Conservation (phyloP, 768 basidiomycete genomes). For the Lactarius tabidus region DNA sequence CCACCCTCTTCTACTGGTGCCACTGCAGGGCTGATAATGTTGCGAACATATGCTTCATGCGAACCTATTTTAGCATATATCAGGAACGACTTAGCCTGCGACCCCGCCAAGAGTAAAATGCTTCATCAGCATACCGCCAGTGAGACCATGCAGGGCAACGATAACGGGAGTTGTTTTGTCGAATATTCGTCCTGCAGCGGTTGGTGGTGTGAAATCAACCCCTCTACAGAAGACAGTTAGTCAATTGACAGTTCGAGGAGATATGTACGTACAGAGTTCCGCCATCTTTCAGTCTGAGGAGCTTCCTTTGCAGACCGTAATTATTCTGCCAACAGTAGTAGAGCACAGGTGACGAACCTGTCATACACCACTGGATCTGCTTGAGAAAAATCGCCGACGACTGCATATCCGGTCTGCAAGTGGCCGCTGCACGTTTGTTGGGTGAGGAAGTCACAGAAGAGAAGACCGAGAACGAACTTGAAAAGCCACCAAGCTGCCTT, state of each 20-base stretch:
- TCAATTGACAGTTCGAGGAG: background rate
- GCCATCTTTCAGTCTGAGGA: constrained; percentile 51
- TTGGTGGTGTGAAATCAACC: constrained; percentile 55
- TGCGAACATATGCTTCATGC: constrained; percentile 85
- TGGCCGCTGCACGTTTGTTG: constrained; percentile 39
- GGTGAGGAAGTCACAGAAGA: background rate
- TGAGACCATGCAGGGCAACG: constrained; percentile 50
- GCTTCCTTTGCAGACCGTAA: constrained; percentile 36
- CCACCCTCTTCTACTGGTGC: constrained; percentile 71
- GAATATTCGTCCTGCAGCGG: constrained; percentile 26
- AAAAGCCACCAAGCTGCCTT: constrained; percentile 33
- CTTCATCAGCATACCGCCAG: constrained; percentile 37
- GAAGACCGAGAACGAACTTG: constrained; percentile 25
- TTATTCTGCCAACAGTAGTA: background rate
- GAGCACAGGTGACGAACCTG: constrained; percentile 36
- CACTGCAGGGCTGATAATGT: constrained; percentile 72
- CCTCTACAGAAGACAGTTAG: constrained; percentile 38
- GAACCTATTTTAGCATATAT: constrained; percentile 49
- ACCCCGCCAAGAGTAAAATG: background rate
- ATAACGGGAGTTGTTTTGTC: constrained; percentile 46
- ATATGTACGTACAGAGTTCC: constrained; percentile 54
- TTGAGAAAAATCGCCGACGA: constrained; percentile 55
- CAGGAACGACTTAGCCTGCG: background rate
- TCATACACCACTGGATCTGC: constrained; percentile 52
- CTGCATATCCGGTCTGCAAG: constrained; percentile 59